These are phyloP conservation scores for Trichoderma koningiopsis DNA, from an alignment of 2,329 filamentous ascomycete species.

Conservation along the genomic window DNA sequence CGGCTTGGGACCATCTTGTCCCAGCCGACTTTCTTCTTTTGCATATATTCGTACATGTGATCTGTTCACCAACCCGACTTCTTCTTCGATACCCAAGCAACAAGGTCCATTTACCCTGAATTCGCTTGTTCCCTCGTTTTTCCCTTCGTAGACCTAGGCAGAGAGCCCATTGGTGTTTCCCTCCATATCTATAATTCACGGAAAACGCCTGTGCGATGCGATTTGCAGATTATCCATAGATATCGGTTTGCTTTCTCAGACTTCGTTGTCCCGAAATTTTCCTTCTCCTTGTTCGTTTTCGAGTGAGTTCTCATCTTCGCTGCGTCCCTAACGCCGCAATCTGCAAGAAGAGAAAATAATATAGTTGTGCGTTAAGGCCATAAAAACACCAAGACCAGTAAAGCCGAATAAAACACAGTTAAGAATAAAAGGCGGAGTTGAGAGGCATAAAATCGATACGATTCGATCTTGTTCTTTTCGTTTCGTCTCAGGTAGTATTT, in stretches of 20 bases:
- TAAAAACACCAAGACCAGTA: conserved; percentile 23
- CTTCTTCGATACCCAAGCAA: background rate
- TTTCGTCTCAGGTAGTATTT: conserved; percentile 17
- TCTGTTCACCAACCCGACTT: background rate
- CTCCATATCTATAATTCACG: conserved; percentile 37
- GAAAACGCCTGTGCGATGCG: conserved; percentile 41
- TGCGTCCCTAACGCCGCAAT: background rate
- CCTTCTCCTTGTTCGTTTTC: conserved; percentile 26
- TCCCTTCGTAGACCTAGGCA: background rate
- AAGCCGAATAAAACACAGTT: conserved; percentile 27
- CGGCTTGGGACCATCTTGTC: background rate
- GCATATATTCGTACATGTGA: conserved; percentile 20
- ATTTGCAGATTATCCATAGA: conserved; percentile 30
- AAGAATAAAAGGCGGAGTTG: conserved; percentile 24
- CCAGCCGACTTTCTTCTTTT: conserved; percentile 10
- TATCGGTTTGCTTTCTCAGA: conserved; percentile 12
- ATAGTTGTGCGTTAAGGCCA: conserved; percentile 18
- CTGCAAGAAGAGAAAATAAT: background rate
- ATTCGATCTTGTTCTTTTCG: background rate
- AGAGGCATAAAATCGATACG: conserved; percentile 15
- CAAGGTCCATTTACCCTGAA: background rate
- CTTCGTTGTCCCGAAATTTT: background rate
- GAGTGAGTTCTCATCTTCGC: background rate
- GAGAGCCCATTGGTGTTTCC: conserved; percentile 22
- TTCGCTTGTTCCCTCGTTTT: background rate